Base-by-base conservation (phyloP, 441 rosid species). In the Aquilaria agallochum region DNA sequence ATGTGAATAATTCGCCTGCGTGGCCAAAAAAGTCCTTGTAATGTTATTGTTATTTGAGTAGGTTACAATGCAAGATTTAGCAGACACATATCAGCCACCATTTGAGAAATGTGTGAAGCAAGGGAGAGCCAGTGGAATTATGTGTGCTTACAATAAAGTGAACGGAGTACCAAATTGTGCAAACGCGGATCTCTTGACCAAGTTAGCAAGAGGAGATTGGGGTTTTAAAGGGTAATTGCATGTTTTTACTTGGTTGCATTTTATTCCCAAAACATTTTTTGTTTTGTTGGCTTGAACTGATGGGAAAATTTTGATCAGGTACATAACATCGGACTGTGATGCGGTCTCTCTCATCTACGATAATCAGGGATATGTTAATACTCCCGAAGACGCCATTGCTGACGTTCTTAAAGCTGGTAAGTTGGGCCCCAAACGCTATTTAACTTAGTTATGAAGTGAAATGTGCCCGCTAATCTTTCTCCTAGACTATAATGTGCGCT, bases 91-190 rank as follows among this genome's bases (percentile, higher is more conserved):
- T 76, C 96, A 94, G 62, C 98, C 97, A 40, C 97, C 96, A 20
- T 90, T 94, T 67, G 73, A 75, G 75, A 83, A 76, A 50, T 94
- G 97, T 68, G 67, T 94, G 31, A 70, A 71, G 72, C 81, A 94
- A 67, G 97, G 87, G 5, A 60, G 72, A 72, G 97, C 92, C 33
- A 88, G 96, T 47, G 89, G 97, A 40, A 83, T 90, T 59, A 90
- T 90, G 98, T 94, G 97, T 58, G 89, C 94, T 65, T 89, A 90
- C 69, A 94, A 89, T 65, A 75, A 78, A 48, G 89, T 94, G 62
- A 90, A 90, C 15, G 97, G 97, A 42, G 75, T 90, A 60, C 98
- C 98, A 44, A 80, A 75, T 62, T 94, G 98, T 72, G 96, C 97
- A 31, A 83, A 90, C 71, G 67, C 66, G 53, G 72, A 85, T 51